Evolutionary conservation across 1,284 basidiomycete species (phyloP).

Genomic region (Apiotrichum gamsii): DNA sequence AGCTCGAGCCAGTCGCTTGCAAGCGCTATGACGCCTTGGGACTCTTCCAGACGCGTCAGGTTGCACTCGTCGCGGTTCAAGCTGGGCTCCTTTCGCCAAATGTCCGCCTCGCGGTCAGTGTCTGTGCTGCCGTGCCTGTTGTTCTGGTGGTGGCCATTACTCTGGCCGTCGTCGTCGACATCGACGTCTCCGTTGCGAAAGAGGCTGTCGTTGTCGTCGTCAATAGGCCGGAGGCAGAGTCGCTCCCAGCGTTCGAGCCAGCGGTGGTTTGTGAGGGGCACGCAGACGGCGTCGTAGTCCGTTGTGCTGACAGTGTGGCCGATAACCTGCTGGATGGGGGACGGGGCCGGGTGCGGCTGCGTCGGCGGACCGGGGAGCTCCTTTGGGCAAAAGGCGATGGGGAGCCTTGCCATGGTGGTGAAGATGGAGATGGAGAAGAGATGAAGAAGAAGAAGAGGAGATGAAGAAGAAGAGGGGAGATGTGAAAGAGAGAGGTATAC

Average conservation of each 20-base stretch:
- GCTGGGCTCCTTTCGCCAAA: constrained; percentile 75
- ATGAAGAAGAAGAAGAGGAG: too few species aligned
- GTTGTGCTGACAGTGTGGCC: constrained; percentile 32
- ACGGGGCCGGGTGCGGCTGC: constrained; percentile 29
- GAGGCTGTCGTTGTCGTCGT: constrained; percentile 52
- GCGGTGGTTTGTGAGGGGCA: constrained; percentile 78
- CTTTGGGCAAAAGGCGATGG: constrained; percentile 31
- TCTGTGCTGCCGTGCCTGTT: background rate
- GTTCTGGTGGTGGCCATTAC: background rate
- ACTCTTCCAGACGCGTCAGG: constrained; percentile 82
- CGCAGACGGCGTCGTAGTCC: constrained; percentile 57
- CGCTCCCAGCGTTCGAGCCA: constrained; percentile 86
- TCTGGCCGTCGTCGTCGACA: constrained; percentile 6
- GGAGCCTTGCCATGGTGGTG: constrained; percentile 26
- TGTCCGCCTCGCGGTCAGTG: constrained; percentile 70
- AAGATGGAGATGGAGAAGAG: too few species aligned
- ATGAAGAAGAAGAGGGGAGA: too few species aligned
- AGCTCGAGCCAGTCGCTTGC: constrained; percentile 92
- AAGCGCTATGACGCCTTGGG: constrained; percentile 67
- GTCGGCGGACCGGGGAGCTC: constrained; percentile 31
- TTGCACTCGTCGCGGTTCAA: constrained; percentile 83
- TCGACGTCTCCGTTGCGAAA: constrained; percentile 13
- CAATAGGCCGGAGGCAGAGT: constrained; percentile 63
- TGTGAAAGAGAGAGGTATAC: too few species aligned
- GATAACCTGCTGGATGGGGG: constrained; percentile 37